Conservation (phyloP, 129 eudicot genomes). For the Flaveria linearis region DNA sequence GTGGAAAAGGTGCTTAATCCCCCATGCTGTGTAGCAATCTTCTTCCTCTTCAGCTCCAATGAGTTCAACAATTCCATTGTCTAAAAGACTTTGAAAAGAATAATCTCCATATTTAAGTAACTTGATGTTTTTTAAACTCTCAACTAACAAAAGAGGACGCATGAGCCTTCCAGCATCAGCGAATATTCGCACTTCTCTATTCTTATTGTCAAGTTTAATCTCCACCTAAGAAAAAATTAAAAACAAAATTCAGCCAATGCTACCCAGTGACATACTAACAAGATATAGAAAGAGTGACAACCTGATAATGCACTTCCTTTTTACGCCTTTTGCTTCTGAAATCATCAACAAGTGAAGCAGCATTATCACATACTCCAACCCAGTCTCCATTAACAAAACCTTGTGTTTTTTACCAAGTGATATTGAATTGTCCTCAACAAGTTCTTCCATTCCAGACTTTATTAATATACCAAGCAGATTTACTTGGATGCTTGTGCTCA, state of each 20-base stretch:
- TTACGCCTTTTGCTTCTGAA: constrained; percentile 64
- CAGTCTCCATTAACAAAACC: constrained; percentile 80
- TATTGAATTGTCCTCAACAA: constrained; percentile 52
- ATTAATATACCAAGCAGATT: constrained; percentile 42
- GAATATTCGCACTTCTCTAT: constrained; percentile 78
- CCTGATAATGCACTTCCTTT: constrained; percentile 67
- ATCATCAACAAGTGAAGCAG: constrained; percentile 64
- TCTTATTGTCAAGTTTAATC: constrained; percentile 66
- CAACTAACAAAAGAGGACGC: constrained; percentile 79
- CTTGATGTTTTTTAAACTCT: constrained; percentile 53
- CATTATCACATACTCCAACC: constrained; percentile 73
- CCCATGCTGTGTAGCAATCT: constrained; percentile 92
- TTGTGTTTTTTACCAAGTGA: constrained; percentile 53
- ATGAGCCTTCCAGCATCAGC: constrained; percentile 93
- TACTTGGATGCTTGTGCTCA: constrained; percentile 50
- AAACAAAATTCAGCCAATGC: not conserved
- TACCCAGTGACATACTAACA: constrained; percentile 3
- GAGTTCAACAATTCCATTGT: constrained; percentile 71
- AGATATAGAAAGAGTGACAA: constrained; percentile 26
- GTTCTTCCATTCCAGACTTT: constrained; percentile 65
- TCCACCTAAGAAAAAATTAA: constrained; percentile 53
- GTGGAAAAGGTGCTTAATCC: constrained; percentile 42
- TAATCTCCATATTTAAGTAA: constrained; percentile 53
- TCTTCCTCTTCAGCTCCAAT: constrained; percentile 93
- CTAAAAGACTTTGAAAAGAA: constrained; percentile 65